These are phyloP conservation scores for Capillidium rhysosporum DNA, from an alignment of 371 early-diverging fungal genomes.

Conservation along the genomic window DNA sequence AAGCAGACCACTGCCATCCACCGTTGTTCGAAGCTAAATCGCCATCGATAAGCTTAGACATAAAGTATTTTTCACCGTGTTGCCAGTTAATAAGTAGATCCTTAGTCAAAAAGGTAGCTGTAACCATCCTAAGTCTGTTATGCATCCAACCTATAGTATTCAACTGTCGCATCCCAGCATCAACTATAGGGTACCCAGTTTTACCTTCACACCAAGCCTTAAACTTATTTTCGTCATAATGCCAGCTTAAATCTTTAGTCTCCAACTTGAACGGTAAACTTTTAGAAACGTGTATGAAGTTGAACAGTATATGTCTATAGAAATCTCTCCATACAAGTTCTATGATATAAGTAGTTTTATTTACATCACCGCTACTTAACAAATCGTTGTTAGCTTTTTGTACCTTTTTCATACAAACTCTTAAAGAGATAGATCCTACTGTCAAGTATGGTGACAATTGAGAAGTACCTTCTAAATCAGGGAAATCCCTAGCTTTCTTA, in stretches of 20 bases:
- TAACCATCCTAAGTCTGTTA: slow-evolving; percentile 41
- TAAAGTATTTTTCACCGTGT: slow-evolving; percentile 34
- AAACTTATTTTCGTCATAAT: slow-evolving; percentile 13
- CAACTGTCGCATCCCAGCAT: slow-evolving; percentile 42
- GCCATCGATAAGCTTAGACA: slow-evolving; percentile 35
- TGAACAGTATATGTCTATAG: slow-evolving; percentile 29
- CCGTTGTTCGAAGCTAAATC: slow-evolving; percentile 49
- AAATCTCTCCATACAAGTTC: slow-evolving; percentile 42
- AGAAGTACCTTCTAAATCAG: slow-evolving; percentile 10
- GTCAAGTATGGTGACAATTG: slow-evolving; percentile 15
- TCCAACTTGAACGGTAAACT: slow-evolving; percentile 28
- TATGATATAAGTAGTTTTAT: slow-evolving; percentile 19
- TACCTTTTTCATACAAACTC: slow-evolving; percentile 15
- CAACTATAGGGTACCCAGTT: slow-evolving; percentile 50
- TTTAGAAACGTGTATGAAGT: slow-evolving; percentile 34
- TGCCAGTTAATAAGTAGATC: slow-evolving; percentile 45
- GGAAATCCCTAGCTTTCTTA: slow-evolving; percentile 11
- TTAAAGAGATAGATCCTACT: slow-evolving; percentile 23
- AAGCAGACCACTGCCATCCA: slow-evolving; percentile 53
- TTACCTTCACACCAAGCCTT: slow-evolving; percentile 31
- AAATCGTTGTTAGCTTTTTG: slow-evolving; percentile 14
- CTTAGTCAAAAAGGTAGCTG: slow-evolving; percentile 40
- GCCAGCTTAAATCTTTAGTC: slow-evolving; percentile 18
- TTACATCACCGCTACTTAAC: slow-evolving; percentile 20
- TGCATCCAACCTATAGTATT: slow-evolving; percentile 35